These are phyloP conservation scores for Teunomyces gatunensis DNA, from an alignment of 805 yeast genomes.

Conservation along the genomic window DNA sequence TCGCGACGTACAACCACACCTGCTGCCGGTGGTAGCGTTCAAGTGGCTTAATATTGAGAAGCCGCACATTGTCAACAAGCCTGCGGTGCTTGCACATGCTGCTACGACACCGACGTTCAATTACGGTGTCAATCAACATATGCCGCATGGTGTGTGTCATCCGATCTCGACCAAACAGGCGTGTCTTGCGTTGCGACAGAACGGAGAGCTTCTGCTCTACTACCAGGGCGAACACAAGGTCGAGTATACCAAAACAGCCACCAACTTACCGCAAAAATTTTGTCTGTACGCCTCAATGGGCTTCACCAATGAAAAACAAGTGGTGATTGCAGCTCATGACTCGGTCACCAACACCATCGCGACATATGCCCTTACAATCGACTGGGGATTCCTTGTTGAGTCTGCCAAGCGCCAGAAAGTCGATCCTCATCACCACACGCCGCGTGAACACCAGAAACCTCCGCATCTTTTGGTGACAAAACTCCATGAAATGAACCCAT, in stretches of 20 bases:
- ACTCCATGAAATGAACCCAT: constrained; percentile 26
- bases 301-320: constrained; percentile 45
- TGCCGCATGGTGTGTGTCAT: constrained; percentile 61
- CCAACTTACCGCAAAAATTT: constrained; percentile 25
- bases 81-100: constrained; percentile 42
- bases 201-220: constrained; percentile 59
- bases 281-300: constrained; percentile 48
- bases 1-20: constrained; percentile 30
- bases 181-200: constrained; percentile 59
- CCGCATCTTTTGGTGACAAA: constrained; percentile 41
- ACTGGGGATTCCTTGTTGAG: constrained; percentile 55
- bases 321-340: constrained; percentile 44
- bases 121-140: constrained; percentile 60
- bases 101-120: constrained; percentile 17
- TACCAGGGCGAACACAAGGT: constrained; percentile 64
- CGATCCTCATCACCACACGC: constrained; percentile 51
- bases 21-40: constrained; percentile 42
- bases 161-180: constrained; percentile 70
- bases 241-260: constrained; percentile 47
- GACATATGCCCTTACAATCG: constrained; percentile 42
- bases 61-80: constrained; percentile 56
- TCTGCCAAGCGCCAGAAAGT: constrained; percentile 46
- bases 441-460: constrained; percentile 38
- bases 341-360: constrained; percentile 32
- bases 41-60: constrained; percentile 78